Evolutionary conservation across 345 rosid species (phyloP), one percentile per base, ranked within the genome.

Genomic region (Gossypium arboreum): DNA sequence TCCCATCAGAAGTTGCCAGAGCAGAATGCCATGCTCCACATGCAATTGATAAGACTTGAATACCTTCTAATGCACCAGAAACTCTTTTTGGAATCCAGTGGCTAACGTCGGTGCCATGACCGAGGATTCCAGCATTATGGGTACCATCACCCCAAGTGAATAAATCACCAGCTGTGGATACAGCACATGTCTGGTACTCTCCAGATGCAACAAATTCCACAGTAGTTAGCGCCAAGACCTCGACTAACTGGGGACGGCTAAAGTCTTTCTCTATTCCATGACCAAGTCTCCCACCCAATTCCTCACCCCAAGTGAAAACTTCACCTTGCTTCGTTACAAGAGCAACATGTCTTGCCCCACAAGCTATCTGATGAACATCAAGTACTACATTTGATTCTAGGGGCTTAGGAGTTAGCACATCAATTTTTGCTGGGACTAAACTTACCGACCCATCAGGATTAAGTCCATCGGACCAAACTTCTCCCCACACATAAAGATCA

Each of bases 21-120:
- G 99, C 99, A 2, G 98, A 89, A 80, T 94, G 98, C 98, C 98
- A 92, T 4, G 94, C 74, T 55, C 98, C 98, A 81, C 98, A 94
- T 0, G 98, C 92, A 1, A 90, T 77, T 29, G 98, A 91, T 59
- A 93, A 73, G 68, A 94, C 94, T 73, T 94, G 98, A 81, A 91
- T 88, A 72, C 98, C 98, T 86, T 94, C 98, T 51, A 91, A 62
- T 72, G 88, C 82, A 83, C 95, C 92, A 2, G 92, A 86, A 73
- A 94, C 92, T 83, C 98, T 81, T 81, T 91, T 93, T 7, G 98
- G 98, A 80, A 94, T 76, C 97, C 98, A 94, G 66, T 94, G 94
- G 80, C 98, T 94, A 73, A 85, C 84, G 76, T 85, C 91, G 64
- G 90, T 85, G 48, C 97, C 92, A 77, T 94, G 98, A 41, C 98